These are phyloP conservation scores for Cercospora beticola DNA, from an alignment of 2,329 filamentous ascomycete genomes.

Conservation along the genomic window DNA sequence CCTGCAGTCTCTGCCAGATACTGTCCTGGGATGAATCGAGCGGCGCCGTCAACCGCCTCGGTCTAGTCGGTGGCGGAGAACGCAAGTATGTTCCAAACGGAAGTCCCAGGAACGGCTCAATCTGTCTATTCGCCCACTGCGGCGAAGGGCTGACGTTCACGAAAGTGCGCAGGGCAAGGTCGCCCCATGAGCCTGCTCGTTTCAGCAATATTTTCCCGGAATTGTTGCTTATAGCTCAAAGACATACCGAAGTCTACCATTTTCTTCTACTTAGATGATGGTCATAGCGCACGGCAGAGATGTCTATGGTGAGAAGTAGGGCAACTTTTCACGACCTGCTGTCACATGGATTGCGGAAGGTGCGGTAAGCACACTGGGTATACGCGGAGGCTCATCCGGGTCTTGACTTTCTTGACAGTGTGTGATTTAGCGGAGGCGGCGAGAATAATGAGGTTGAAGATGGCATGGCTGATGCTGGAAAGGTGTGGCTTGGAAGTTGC, in stretches of 20 bases:
- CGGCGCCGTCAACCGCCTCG: conserved; percentile 32
- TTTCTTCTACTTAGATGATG: not conserved
- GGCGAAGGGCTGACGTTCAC: conserved; percentile 35
- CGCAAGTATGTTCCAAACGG: conserved; percentile 37
- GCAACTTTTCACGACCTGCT: not conserved
- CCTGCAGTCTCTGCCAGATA: conserved; percentile 30
- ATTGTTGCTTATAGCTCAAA: conserved; percentile 3
- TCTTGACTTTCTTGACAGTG: not conserved
- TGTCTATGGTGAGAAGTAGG: not conserved
- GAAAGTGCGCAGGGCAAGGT: conserved; percentile 32
- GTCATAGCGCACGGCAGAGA: not conserved
- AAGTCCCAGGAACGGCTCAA: conserved; percentile 35
- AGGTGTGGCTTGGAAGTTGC: not conserved
- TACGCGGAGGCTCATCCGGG: not conserved
- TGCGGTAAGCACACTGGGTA: not conserved
- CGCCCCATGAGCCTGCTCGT: conserved; percentile 32
- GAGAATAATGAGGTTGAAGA: not conserved
- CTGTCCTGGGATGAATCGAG: conserved; percentile 27
- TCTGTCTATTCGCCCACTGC: conserved; percentile 36
- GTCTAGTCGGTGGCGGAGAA: conserved; percentile 28
- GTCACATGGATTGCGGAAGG: not conserved
- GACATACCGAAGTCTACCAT: conserved; percentile 24
- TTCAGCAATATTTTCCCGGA: conserved; percentile 14
- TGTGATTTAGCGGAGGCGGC: not conserved
- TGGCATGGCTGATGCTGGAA: not conserved